Evolutionary conservation across 2,329 filamentous ascomycete genomes (phyloP).

Genomic region (Aphanocladium album): DNA sequence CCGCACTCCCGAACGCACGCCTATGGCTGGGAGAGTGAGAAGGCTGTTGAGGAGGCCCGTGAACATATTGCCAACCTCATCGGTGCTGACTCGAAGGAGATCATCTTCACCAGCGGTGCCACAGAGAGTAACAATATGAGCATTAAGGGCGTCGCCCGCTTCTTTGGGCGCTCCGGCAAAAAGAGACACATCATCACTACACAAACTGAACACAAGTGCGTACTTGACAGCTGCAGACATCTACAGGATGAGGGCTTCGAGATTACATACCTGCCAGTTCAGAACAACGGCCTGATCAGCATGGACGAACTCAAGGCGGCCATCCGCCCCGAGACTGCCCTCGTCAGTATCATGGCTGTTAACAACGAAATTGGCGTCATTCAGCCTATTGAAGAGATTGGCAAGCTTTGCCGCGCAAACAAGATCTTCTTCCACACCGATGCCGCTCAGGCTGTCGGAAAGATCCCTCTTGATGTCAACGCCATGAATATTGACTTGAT

Average conservation of each 20-base stretch:
- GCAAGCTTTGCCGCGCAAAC: constrained; percentile 80
- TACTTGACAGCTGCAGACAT: constrained; percentile 94
- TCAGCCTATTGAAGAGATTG: constrained; percentile 90
- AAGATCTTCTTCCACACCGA: constrained; percentile 99
- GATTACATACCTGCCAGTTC: constrained; percentile 92
- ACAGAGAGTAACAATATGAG: constrained; percentile 99
- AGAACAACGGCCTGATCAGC: constrained; percentile 77
- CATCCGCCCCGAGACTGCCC: constrained; percentile 81
- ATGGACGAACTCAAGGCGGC: constrained; percentile 81
- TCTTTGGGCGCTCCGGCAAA: constrained; percentile 88
- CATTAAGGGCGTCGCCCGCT: constrained; percentile 94
- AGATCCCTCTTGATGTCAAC: constrained; percentile 95
- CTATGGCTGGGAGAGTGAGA: constrained; percentile 97
- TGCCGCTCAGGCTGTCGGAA: constrained; percentile 94
- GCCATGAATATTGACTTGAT: constrained; percentile 97
- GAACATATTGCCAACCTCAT: constrained; percentile 80
- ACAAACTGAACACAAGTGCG: constrained; percentile 98
- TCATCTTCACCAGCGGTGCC: constrained; percentile 96
- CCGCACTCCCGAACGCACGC: constrained; percentile 96
- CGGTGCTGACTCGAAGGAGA: constrained; percentile 93
- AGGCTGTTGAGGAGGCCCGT: constrained; percentile 83
- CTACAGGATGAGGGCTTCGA: constrained; percentile 95
- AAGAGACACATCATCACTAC: constrained; percentile 98
- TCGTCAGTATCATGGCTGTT: constrained; percentile 97
- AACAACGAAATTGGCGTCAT: constrained; percentile 99